Evolutionary conservation across 2,329 filamentous ascomycete genomes (phyloP).

Genomic region (Calonectria crousiana): DNA sequence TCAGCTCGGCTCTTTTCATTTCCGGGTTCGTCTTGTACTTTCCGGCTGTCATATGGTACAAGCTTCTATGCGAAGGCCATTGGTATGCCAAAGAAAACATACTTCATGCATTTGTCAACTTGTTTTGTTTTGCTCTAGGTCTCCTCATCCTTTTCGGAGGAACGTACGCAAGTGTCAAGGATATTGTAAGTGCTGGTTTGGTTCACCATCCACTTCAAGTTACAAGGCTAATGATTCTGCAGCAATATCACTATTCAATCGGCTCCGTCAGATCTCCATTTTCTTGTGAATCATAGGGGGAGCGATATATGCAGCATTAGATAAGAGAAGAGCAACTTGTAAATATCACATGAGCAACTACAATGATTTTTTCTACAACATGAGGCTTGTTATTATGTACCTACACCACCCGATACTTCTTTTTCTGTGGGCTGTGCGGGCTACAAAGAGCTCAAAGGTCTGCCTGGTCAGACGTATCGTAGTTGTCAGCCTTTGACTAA

Average conservation of each 20-base stretch:
- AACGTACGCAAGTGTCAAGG: slow-evolving; percentile 25
- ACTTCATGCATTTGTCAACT: slow-evolving; percentile 7
- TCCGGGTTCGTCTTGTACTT: slow-evolving; percentile 53
- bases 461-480: too few species aligned
- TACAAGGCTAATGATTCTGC: background rate
- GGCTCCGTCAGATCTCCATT: slow-evolving; percentile 14
- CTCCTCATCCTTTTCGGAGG: slow-evolving; percentile 27
- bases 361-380: background rate
- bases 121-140: slow-evolving; percentile 16
- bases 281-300: background rate
- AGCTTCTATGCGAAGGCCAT: slow-evolving; percentile 44
- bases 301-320: background rate
- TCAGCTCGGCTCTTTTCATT: slow-evolving; percentile 60
- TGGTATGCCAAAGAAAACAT: slow-evolving; percentile 26
- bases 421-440: too few species aligned
- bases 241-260: slow-evolving; percentile 22
- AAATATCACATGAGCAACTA: background rate
- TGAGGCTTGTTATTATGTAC: too few species aligned
- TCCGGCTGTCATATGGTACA: slow-evolving; percentile 54
- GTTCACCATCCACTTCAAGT: background rate
- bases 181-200: slow-evolving; percentile 18
- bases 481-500: too few species aligned
- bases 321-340: background rate
- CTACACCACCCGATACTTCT: too few species aligned
- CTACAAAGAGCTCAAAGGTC: too few species aligned